Evolutionary conservation across 208 protist genomes (phyloP), one percentile per base, ranked within the genome.

Genomic region (Herpetomonas samuelpessoai): DNA sequence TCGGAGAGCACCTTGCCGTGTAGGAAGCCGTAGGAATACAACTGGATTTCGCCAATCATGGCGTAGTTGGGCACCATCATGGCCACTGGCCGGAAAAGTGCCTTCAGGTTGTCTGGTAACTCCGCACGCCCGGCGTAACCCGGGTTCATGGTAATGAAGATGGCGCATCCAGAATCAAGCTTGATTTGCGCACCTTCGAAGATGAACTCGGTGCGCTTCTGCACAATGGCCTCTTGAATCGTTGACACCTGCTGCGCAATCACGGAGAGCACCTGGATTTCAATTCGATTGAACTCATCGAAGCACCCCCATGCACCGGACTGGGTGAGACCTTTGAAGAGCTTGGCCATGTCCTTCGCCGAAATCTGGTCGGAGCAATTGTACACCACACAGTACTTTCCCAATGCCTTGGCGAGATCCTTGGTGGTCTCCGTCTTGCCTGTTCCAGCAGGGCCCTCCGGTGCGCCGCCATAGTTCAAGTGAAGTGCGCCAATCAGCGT

Each of bases 341-440:
- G 91, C 76, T 98, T 97, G 52, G 82, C 94, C 97, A 98, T 98
- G 53, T 97, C 93, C 69, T 97, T 93, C 38, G 92, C 91, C 16
- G 97, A 93, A 39, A 98, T 91, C 49, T 96, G 88, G 66, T 99
- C 97, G 18, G 92, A 97, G 81, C 98, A 99, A 77, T 99, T 99
- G 83, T 99, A 99, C 41, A 99, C 98, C 28, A 98, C 86, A 62
- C 92, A 97, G 59, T 98, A 95, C 75, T 98, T 98, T 21, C 90
- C 97, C 6, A 99, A 70, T 14, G 90, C 92, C 82, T 97, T 97
- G 63, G 92, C 89, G 9, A 99, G 79, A 79, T 99, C 98, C 77
- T 99, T 99, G 19, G 96, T 98, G n/a, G 97, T 98, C 76, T 99
- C 98, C 16, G 98, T 99, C 80, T 99, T 99, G 27, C 98, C 98